Evolutionary conservation across 139 green algal species (phyloP).

Genomic region (Chlorella sp.): DNA sequence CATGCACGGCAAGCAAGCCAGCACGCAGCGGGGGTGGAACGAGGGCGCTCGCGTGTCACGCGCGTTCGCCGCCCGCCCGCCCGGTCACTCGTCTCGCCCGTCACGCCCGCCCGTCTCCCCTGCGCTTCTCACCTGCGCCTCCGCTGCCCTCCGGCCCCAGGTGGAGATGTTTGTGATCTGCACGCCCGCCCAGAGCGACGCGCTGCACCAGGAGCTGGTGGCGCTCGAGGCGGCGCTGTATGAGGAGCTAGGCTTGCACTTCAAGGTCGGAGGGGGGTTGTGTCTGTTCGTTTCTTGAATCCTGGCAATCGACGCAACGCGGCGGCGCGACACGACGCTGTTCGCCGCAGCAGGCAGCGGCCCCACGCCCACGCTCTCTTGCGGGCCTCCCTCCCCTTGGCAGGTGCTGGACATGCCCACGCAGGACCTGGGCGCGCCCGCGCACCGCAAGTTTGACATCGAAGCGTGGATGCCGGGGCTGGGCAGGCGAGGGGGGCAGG

Average conservation of each 20-base stretch:
- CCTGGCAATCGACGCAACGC: no score
- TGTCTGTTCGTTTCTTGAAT: no score
- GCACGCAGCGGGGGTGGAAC: no score
- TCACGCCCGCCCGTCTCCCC: no score
- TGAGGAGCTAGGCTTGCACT: constrained; percentile 94
- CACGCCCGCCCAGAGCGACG: constrained; percentile 88
- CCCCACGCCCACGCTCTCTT: no score
- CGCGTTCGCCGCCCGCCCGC: no score
- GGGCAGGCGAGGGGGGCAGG: no score
- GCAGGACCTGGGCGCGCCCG: constrained; percentile 93
- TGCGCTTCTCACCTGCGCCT: background rate
- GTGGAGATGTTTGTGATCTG: constrained; percentile 97
- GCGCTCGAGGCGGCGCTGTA: constrained; percentile 88
- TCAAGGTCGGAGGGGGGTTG: constrained; percentile 66
- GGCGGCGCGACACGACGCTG: no score
- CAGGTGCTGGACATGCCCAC: constrained; percentile 95
- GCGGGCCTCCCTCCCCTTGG: background rate
- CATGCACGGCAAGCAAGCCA: no score
- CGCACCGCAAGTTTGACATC: constrained; percentile 97
- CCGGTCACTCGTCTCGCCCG: no score
- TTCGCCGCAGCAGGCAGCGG: no score
- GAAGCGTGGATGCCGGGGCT: constrained; percentile 99
- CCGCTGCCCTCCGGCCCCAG: background rate
- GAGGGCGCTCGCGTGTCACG: no score
- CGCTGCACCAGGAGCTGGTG: constrained; percentile 85